Percentiles rank a stretch among this genome's conserved stretches.
Conservation (phyloP, 139 green algal species). For the Closterium sp. region DNA sequence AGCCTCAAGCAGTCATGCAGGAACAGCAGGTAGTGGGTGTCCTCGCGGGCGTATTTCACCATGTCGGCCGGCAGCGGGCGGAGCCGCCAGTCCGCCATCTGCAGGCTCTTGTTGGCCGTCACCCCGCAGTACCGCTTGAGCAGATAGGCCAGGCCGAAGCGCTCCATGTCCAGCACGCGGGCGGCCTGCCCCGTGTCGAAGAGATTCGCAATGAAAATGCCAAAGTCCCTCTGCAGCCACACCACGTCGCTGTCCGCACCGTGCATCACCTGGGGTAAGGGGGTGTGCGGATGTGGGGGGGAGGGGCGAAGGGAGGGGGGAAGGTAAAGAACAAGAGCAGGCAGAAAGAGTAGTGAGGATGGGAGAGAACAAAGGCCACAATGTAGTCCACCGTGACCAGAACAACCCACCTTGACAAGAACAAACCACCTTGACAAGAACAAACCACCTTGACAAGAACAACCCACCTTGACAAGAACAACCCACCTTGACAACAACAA, state of each 20-base stretch:
- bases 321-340: background rate
- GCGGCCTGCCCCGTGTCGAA: constrained; percentile 91
- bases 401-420: too few relatives aligned
- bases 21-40: constrained; percentile 95
- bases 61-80: constrained; percentile 75
- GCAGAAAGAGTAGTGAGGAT: background rate
- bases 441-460: too few relatives aligned
- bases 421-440: too few relatives aligned
- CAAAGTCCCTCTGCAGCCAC: constrained; percentile 90
- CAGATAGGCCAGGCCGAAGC: constrained; percentile 71
- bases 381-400: too few relatives aligned
- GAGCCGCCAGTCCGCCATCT: constrained; percentile 93
- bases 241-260: constrained; percentile 80
- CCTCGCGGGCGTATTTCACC: constrained; percentile 60
- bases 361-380: background rate
- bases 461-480: too few relatives aligned
- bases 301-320: background rate
- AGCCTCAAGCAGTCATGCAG: constrained; percentile 73
- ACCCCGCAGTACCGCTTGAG: constrained; percentile 71
- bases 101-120: constrained; percentile 47
- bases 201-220: constrained; percentile 89
- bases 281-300: too few relatives aligned
- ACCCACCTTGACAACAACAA: too few relatives aligned
- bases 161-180: constrained; percentile 61
- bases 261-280: constrained; percentile 84